Evolutionary conservation across 768 basidiomycete genomes (phyloP).

Genomic region (Krasilnikovozyma curviuscula): DNA sequence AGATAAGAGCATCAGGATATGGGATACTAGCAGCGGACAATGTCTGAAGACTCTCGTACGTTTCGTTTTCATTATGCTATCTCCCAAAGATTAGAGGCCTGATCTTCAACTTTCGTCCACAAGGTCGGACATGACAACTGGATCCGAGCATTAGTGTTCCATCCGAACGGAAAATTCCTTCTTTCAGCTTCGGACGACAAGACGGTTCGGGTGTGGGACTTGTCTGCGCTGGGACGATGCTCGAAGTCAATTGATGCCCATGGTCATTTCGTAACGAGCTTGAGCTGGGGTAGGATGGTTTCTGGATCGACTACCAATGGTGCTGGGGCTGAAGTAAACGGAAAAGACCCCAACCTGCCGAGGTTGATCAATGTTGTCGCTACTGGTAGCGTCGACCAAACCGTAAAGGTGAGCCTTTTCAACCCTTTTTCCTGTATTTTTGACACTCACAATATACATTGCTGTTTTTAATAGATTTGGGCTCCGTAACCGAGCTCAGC

Average conservation of each 20-base stretch:
- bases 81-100: conserved; percentile 1
- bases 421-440: too few species aligned
- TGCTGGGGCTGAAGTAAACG: conserved; percentile 14
- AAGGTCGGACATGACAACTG: conserved; percentile 52
- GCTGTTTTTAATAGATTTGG: too few species aligned
- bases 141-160: conserved; percentile 72
- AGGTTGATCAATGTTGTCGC: conserved; percentile 33
- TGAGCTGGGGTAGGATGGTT: conserved; percentile 51
- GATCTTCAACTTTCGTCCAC: background rate
- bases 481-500: too few species aligned
- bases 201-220: conserved; percentile 75
- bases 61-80: background rate
- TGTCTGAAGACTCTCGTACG: conserved; percentile 54
- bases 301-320: too few species aligned
- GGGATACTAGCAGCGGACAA: conserved; percentile 71
- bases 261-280: conserved; percentile 57
- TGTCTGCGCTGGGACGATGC: conserved; percentile 64
- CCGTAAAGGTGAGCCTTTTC: conserved; percentile 25
- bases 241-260: conserved; percentile 75
- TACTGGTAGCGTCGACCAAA: conserved; percentile 34
- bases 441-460: too few species aligned
- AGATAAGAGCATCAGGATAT: conserved; percentile 80
- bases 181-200: conserved; percentile 87
- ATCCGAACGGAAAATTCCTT: conserved; percentile 72
- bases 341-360: conserved; percentile 12